Percentiles rank a stretch among this genome's conserved stretches.
Conservation (phyloP, 129 eudicot species). For the Chrysanthemum makinoi region DNA sequence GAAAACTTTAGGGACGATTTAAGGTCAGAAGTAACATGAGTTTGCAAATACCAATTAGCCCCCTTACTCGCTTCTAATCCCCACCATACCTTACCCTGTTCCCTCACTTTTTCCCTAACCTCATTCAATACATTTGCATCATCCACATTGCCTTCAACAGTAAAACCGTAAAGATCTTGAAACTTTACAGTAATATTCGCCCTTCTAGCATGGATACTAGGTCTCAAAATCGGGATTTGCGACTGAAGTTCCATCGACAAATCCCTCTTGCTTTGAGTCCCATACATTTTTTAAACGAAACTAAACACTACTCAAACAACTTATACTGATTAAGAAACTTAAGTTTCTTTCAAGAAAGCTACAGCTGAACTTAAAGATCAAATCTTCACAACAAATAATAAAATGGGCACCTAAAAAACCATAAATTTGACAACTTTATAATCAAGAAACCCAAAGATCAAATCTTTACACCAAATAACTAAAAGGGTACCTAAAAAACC, state of each 20-base stretch:
- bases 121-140: conserved; percentile 93
- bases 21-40: conserved; percentile 52
- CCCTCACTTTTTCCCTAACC: conserved; percentile 90
- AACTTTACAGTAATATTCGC: conserved; percentile 87
- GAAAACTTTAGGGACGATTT: conserved; percentile 72
- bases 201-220: conserved; percentile 89
- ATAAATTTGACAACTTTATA: not conserved
- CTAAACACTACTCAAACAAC: not conserved
- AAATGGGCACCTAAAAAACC: not conserved
- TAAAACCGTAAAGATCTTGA: conserved; percentile 92
- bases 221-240: conserved; percentile 69
- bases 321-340: conserved; percentile 3
- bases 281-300: conserved; percentile 44
- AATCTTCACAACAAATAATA: not conserved
- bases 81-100: conserved; percentile 96
- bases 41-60: conserved; percentile 81
- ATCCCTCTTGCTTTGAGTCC: conserved; percentile 61
- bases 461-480: conserved; percentile 23
- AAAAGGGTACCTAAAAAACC: conserved; percentile 31
- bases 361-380: conserved; percentile 8
- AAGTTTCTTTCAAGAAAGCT: conserved; percentile 8
- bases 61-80: conserved; percentile 87
- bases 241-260: conserved; percentile 55
- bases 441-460: conserved; percentile 11
- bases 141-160: conserved; percentile 98